Conservation (phyloP, 2,329 filamentous ascomycete genomes). For the Apiospora arundinis region DNA sequence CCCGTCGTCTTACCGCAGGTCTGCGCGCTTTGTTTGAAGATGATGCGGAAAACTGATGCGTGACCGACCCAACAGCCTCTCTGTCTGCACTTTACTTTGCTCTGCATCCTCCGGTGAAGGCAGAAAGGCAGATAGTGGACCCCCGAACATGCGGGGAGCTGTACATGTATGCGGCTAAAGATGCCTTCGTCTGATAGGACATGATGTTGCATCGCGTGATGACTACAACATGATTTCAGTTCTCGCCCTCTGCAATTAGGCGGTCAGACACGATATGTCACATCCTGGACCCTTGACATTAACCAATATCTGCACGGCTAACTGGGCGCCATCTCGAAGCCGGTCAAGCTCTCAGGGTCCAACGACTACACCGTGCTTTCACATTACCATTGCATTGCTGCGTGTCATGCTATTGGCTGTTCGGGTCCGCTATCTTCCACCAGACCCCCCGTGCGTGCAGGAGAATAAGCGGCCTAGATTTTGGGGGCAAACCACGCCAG, state of each 20-base stretch:
- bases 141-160: background rate
- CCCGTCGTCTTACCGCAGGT: background rate
- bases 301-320: background rate
- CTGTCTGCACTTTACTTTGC: background rate
- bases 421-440: background rate
- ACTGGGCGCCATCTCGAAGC: background rate
- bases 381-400: background rate
- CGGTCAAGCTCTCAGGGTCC: background rate
- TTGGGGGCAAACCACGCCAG: too few relatives aligned
- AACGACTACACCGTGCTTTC: background rate
- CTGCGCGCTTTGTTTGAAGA: background rate
- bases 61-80: background rate
- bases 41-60: background rate
- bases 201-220: background rate
- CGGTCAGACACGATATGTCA: slow-evolving; percentile 7
- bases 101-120: background rate
- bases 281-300: background rate
- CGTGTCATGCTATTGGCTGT: slow-evolving; percentile 2
- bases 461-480: too few relatives aligned
- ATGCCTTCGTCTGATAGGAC: background rate
- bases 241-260: slow-evolving; percentile 4
- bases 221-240: background rate
- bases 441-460: too few relatives aligned
- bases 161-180: background rate
- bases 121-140: background rate